Base-by-base conservation (phyloP, 768 basidiomycete genomes). In the Jaapia argillacea region DNA sequence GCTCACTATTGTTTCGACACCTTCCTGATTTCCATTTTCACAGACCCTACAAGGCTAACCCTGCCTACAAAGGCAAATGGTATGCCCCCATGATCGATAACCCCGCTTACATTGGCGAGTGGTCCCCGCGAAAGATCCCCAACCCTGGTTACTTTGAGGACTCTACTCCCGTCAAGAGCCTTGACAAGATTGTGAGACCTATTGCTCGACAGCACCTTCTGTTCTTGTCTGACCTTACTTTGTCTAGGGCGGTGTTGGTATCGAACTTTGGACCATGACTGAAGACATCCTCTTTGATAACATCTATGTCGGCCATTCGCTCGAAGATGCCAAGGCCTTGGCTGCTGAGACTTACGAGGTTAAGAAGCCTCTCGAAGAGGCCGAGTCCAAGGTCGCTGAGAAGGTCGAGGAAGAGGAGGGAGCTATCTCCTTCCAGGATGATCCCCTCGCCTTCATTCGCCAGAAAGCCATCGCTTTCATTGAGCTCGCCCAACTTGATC, bases 181-280 rank as follows among this genome's bases (percentile, higher is more conserved):
- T 99, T 40, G 70, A 77, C 54, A 87, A 88, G 64, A 94, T 99
- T 58, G 85, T 86, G 49, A 48, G 82, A 65, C 27, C 1, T 23
- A 5, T 47, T 14, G 7, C 4, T 1, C n/a, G 7, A 12, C 7
- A 25, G 13, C 16, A 10, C 5, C 14, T 5, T 20, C 25, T 27
- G 45, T 31, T 12, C 24, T 16, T 12, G 44, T 52, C 21, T 43
- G 6, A 40, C 20, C 40, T 46, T n/a, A 1, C 39, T 18, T 44
- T 42, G 6, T 31, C 13, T 46, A 86, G 84, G 87, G 89, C 52
- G 92, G 91, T 66, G 77, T 96, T 48, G 93, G 93, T 57, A 93
- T 98, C 52, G 96, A 99, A 66, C 80, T 98, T 54, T 99, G 96
- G 96, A 94, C 94, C 37, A 99, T 98, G 96, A 94, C 93, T 35